Conservation (phyloP, 176 grass and related monocot species). For the Aechmea fasciata region DNA sequence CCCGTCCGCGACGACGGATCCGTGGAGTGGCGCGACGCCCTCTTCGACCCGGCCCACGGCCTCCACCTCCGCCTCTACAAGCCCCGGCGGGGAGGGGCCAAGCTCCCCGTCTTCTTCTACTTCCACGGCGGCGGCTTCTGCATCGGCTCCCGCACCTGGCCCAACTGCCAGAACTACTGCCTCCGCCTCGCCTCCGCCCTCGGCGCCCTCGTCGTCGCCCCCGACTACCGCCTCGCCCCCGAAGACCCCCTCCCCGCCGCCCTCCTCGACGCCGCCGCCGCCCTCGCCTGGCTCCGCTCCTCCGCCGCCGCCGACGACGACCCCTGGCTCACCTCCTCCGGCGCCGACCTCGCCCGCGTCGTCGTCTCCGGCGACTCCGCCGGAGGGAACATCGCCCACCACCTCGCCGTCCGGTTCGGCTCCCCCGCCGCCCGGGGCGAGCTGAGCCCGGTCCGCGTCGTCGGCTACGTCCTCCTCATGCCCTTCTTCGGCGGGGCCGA, state of each 20-base stretch:
- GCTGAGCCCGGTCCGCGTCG: constrained; percentile 26
- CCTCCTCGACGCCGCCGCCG: constrained; percentile 33
- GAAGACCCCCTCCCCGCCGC: constrained; percentile 72
- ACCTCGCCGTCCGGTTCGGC: constrained; percentile 61
- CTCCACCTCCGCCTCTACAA: constrained; percentile 18
- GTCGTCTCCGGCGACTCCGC: constrained; percentile 81
- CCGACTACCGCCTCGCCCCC: constrained; percentile 79
- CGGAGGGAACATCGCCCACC: constrained; percentile 65
- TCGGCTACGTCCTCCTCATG: constrained; percentile 61
- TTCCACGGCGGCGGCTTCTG: constrained; percentile 22
- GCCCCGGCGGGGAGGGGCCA: background rate
- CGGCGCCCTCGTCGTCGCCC: constrained; percentile 47
- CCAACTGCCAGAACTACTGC: constrained; percentile 17
- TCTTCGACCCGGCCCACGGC: constrained; percentile 7
- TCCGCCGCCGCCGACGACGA: constrained; percentile 29
- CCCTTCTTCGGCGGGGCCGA: constrained; percentile 64
- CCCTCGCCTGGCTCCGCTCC: constrained; percentile 37
- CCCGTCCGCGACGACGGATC: constrained; percentile 4
- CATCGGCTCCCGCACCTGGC: constrained; percentile 19
- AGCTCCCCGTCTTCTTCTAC: constrained; percentile 13
- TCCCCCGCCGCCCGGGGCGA: constrained; percentile 29
- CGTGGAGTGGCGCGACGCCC: constrained; percentile 16
- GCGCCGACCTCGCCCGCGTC: constrained; percentile 38
- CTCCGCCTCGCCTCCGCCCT: constrained; percentile 17
- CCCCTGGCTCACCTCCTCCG: constrained; percentile 43